phyloP scores from a whole-genome alignment of 2,329 filamentous ascomycete species.

The Magnaporthiopsis incrustans region DNA sequence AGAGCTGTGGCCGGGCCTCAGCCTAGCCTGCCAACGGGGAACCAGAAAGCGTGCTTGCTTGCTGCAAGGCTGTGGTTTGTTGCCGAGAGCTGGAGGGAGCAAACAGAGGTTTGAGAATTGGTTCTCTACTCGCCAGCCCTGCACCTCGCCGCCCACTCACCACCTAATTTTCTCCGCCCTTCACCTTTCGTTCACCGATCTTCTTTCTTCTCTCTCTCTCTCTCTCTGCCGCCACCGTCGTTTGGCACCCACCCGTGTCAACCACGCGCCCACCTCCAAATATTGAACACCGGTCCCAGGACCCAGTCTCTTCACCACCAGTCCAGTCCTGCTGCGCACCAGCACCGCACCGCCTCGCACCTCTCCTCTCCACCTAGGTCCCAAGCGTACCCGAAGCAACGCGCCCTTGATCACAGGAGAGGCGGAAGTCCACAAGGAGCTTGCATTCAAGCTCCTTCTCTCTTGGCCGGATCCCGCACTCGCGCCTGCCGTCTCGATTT shows the following conservation, averaged over 20 bases:
- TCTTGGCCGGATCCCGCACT: slow-evolving; percentile 2
- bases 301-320: background rate
- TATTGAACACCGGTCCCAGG: background rate
- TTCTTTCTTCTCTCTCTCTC: slow-evolving; percentile 1
- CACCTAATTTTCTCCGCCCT: slow-evolving; percentile 8
- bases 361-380: background rate
- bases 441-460: slow-evolving; percentile 5
- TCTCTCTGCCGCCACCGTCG: background rate
- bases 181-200: slow-evolving; percentile 5
- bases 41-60: background rate
- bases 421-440: slow-evolving; percentile 6
- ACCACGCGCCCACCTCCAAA: background rate
- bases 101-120: slow-evolving; percentile 17
- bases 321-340: background rate
- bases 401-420: slow-evolving; percentile 3
- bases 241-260: background rate
- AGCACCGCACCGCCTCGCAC: background rate
- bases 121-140: slow-evolving; percentile 14
- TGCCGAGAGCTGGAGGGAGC: slow-evolving; percentile 9
- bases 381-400: slow-evolving; percentile 1
- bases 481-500: slow-evolving; percentile 4
- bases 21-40: slow-evolving; percentile 7
- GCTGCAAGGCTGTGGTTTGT: slow-evolving; percentile 8
- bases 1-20: slow-evolving; percentile 9
- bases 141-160: slow-evolving; percentile 6